Conservation (phyloP, 2,329 filamentous ascomycete species). For the Aspergillus aculeatinus region DNA sequence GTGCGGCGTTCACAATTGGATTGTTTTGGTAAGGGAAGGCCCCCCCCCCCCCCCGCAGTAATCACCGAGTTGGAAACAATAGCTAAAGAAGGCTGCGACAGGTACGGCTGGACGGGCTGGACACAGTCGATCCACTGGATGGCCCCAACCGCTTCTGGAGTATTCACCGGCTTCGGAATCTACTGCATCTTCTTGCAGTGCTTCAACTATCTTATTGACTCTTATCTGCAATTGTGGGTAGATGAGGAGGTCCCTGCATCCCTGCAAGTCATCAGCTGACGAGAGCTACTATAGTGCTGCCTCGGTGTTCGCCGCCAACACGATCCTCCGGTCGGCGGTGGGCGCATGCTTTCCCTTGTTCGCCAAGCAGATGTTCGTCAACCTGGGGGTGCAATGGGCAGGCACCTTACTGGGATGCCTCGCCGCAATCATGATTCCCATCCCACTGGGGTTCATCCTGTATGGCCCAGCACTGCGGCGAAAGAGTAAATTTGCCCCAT, state of each 20-base stretch:
- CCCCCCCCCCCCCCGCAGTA: no score
- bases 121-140: constrained; percentile 36
- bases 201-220: constrained; percentile 42
- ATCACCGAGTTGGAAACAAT: not conserved
- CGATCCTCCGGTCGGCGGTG: constrained; percentile 38
- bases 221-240: constrained; percentile 41
- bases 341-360: constrained; percentile 40
- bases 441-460: constrained; percentile 35
- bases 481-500: constrained; percentile 30
- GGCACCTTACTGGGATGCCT: constrained; percentile 40
- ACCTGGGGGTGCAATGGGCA: constrained; percentile 40
- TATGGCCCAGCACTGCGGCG: constrained; percentile 31
- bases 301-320: constrained; percentile 41
- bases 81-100: not conserved
- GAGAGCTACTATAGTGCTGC: constrained; percentile 28
- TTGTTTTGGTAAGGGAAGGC: constrained; percentile 32
- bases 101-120: constrained; percentile 38
- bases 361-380: constrained; percentile 38
- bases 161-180: constrained; percentile 34
- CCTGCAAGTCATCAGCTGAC: not conserved
- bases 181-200: constrained; percentile 35
- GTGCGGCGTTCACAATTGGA: constrained; percentile 33
- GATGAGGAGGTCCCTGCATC: not conserved
- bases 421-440: constrained; percentile 39
- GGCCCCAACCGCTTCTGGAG: constrained; percentile 34